Conservation (phyloP, 208 protist species). For the Trypanosoma cruzi region DNA sequence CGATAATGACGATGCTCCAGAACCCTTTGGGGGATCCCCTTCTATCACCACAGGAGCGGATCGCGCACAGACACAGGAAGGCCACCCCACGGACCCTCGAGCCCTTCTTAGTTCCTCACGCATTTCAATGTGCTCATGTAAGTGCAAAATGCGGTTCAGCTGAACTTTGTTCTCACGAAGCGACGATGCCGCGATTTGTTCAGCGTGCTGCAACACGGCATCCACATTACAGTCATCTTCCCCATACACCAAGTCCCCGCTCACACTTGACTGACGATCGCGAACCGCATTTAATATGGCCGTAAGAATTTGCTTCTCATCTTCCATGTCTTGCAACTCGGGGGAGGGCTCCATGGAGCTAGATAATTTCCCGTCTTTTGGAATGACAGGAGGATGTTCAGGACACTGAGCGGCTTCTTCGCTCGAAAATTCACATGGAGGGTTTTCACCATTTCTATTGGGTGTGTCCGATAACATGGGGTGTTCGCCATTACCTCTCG, state of each 20-base stretch:
- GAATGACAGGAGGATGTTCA: not conserved
- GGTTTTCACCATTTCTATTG: not conserved
- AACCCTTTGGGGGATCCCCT: not conserved
- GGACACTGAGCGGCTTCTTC: not conserved
- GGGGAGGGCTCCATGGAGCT: not conserved
- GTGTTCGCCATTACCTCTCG: not conserved
- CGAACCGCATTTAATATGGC: constrained; percentile 65
- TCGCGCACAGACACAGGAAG: constrained; percentile 44
- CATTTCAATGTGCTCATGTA: constrained; percentile 65
- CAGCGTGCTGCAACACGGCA: constrained; percentile 47
- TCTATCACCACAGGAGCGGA: not conserved
- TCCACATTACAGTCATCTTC: constrained; percentile 41
- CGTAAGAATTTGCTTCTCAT: constrained; percentile 56
- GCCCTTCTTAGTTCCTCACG: constrained; percentile 32
- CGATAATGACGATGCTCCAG: too few relatives aligned
- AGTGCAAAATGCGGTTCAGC: constrained; percentile 45
- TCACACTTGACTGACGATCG: constrained; percentile 65
- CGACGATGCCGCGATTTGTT: constrained; percentile 44
- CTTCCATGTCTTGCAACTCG: constrained; percentile 5
- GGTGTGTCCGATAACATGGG: not conserved
- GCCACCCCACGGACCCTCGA: constrained; percentile 38
- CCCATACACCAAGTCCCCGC: constrained; percentile 49
- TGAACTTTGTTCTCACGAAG: constrained; percentile 15
- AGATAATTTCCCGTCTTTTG: not conserved
- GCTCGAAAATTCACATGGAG: not conserved